Evolutionary conservation across 768 basidiomycete species (phyloP).

Genomic region (Mycena crocata): DNA sequence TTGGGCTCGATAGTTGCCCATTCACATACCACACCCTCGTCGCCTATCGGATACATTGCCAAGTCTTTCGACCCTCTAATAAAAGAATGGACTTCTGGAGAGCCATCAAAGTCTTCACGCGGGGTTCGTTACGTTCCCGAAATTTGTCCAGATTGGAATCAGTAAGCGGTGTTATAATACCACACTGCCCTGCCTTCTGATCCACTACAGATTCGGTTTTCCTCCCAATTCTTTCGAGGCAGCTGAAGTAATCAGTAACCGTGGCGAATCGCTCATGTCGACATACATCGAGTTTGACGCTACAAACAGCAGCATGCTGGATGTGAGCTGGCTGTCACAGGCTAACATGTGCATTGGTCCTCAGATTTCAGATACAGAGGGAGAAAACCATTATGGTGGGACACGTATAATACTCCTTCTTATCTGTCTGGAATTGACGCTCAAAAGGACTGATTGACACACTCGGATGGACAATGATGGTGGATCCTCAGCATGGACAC

Average conservation of each 20-base stretch:
- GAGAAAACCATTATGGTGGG: neutral
- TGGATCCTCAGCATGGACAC: neutral
- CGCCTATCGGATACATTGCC: neutral
- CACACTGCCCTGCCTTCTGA: neutral
- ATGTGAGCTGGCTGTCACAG: slow-evolving; percentile 4
- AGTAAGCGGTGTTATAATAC: too few species aligned
- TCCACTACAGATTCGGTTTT: neutral
- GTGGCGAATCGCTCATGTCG: neutral
- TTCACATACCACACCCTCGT: neutral
- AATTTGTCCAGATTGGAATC: neutral
- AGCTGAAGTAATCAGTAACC: neutral
- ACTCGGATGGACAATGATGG: neutral
- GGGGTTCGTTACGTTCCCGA: too few species aligned
- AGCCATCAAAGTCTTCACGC: neutral
- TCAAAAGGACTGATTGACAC: neutral
- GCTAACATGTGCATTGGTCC: neutral
- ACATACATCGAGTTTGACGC: neutral
- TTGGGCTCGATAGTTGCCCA: neutral
- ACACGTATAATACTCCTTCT: too few species aligned
- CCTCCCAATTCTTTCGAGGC: neutral
- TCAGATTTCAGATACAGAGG: neutral
- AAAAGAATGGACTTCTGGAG: neutral
- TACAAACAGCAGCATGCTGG: neutral
- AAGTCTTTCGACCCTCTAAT: neutral
- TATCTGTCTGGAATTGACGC: neutral